Evolutionary conservation across 306 rosid genomes (phyloP), one percentile per base, ranked within the genome.

Genomic region (Inga leiocalycina): DNA sequence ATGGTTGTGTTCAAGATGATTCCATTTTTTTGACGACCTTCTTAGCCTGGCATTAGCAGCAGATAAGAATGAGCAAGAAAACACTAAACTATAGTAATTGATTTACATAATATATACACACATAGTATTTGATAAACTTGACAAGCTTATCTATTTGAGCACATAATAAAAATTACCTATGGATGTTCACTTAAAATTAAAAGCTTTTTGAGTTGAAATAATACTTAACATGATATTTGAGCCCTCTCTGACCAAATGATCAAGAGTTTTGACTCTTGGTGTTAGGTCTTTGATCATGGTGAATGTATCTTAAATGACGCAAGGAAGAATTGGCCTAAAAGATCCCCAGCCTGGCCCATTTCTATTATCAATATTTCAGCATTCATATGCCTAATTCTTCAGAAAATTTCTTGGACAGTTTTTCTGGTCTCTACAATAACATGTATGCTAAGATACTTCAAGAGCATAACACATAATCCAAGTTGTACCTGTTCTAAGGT

Each of bases 401-500:
- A 32, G 4, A 46, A 61, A 59, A 57, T 5, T 41, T 8, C 3
- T 48, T 48, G 54, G 44, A 66, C 32, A 44, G 74, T 17, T 77
- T 71, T 80, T 56, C 35, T 54, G 19, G 44, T 46, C 41, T 54
- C 49, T 45, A 54, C 9, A 62, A 1, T 24, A 30, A 2, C 19
- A 77, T 44, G 66, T 64, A 32, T 45, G 68, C 43, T 10, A 54
- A 17, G 49, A 71, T 24, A 27, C 13, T 27, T 62, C 30, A 62
- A 62, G 74, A 56, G 77, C 71, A 78, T 34, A 3, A 46, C 39
- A n/a, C 17, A 64, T 17, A n/a, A 34, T 74, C 69, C 11, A 82
- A 74, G 8, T 57, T 81, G 77, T 86, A 96, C 99, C 98, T 96
- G 99, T 77, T 96, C 99, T 82, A 96, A 85, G 73, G 99, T 93